phyloP scores from a whole-genome alignment of 441 rosid genomes.

The Populus hybrid region DNA sequence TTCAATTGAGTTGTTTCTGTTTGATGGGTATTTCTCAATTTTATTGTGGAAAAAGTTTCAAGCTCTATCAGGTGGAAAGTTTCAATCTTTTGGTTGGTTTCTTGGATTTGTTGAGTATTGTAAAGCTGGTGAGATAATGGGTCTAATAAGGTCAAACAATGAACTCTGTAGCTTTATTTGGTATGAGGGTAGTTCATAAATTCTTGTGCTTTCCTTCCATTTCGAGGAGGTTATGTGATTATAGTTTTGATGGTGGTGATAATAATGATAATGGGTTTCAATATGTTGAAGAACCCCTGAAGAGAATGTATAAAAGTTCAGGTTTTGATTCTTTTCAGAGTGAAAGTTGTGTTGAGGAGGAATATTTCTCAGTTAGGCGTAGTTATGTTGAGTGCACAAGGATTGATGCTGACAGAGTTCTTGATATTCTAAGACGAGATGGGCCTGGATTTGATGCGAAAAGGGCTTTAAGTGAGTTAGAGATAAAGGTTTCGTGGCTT shows the following conservation, averaged over 20 bases:
- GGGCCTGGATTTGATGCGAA: conserved; percentile 67
- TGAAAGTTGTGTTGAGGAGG: conserved; percentile 11
- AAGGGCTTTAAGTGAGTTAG: conserved; percentile 51
- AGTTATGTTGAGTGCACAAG: conserved; percentile 38
- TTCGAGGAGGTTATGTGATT: conserved; percentile 43
- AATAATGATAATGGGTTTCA: conserved; percentile 39
- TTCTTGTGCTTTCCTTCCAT: conserved; percentile 27
- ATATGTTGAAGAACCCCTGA: conserved; percentile 53
- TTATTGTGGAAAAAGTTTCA: background rate
- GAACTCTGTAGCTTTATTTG: conserved; percentile 45
- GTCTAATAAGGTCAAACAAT: conserved; percentile 32
- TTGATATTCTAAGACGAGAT: conserved; percentile 67
- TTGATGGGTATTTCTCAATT: conserved; percentile 38
- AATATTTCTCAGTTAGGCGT: conserved; percentile 25
- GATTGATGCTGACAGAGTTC: conserved; percentile 48
- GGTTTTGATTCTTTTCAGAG: conserved; percentile 29
- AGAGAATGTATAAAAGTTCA: conserved; percentile 35
- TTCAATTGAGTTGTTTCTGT: conserved; percentile 15
- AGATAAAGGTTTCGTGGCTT: conserved; percentile 60
- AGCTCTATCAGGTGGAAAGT: conserved; percentile 9
- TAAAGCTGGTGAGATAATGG: conserved; percentile 36
- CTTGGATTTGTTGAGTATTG: conserved; percentile 19
- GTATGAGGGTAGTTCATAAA: conserved; percentile 39
- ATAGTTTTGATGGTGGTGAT: conserved; percentile 30
- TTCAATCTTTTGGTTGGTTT: conserved; percentile 16